A percentile compares a stretch with the other conserved stretches of the same genome.
Conservation (phyloP, 345 rosid genomes). For the Populus ilicifolia region DNA sequence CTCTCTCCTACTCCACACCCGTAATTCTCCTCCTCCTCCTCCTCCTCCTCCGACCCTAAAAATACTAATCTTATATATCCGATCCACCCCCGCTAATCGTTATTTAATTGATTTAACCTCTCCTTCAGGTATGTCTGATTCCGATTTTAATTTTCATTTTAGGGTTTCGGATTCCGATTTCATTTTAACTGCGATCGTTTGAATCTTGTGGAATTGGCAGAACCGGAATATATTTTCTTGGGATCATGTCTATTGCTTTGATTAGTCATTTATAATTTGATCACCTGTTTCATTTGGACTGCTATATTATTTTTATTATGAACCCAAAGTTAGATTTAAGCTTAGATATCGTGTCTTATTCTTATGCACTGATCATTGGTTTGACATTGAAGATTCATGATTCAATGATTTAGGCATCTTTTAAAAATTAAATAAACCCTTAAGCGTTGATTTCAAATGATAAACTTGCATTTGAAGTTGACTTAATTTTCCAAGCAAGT, state of each 20-base stretch:
- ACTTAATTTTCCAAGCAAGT: background rate
- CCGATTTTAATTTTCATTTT: background rate
- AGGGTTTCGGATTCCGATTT: background rate
- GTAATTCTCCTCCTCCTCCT: constrained; percentile 5
- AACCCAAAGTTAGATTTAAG: background rate
- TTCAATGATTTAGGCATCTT: too few species aligned
- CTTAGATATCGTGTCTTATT: background rate
- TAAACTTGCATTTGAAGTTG: background rate
- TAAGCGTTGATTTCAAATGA: background rate
- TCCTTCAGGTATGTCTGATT: background rate
- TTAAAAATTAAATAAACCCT: background rate
- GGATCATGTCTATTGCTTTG: background rate
- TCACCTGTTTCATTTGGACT: too few species aligned
- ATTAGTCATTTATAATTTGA: background rate
- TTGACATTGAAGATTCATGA: background rate
- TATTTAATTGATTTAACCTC: background rate
- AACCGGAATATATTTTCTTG: background rate
- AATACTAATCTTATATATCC: background rate
- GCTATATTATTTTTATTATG: background rate
- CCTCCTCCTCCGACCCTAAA: background rate
- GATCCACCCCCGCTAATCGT: background rate
- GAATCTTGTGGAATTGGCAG: background rate
- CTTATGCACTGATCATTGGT: background rate
- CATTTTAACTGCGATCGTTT: background rate
- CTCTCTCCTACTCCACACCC: background rate